Evolutionary conservation across 2,329 filamentous ascomycete genomes (phyloP).

Genomic region (Aspergillus sp.): DNA sequence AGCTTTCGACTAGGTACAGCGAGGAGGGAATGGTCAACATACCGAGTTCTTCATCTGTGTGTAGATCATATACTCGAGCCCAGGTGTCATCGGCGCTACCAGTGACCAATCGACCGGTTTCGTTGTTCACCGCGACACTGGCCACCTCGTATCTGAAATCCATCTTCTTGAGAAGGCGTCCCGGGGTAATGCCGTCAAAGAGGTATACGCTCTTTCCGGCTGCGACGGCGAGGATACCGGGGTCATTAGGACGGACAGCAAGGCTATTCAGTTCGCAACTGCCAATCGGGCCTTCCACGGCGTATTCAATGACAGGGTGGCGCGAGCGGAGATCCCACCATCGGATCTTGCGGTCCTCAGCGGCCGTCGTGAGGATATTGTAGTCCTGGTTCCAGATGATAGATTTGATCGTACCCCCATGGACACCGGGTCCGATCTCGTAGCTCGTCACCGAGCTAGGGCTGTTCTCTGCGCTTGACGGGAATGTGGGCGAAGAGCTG

Average conservation of each 20-base stretch:
- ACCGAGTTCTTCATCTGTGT: slow-evolving; percentile 75
- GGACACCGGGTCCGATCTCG: slow-evolving; percentile 81
- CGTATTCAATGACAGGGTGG: slow-evolving; percentile 68
- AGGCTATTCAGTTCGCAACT: slow-evolving; percentile 84
- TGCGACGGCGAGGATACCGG: slow-evolving; percentile 78
- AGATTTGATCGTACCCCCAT: slow-evolving; percentile 87
- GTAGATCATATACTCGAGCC: slow-evolving; percentile 91
- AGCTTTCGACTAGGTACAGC: not conserved
- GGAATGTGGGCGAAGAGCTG: slow-evolving; percentile 34
- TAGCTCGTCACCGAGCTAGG: slow-evolving; percentile 63
- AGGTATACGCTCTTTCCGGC: slow-evolving; percentile 95
- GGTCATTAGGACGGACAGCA: slow-evolving; percentile 55
- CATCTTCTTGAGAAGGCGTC: slow-evolving; percentile 68
- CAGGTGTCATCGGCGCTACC: slow-evolving; percentile 90
- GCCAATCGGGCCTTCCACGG: slow-evolving; percentile 78
- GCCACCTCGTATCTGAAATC: slow-evolving; percentile 80
- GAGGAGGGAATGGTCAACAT: slow-evolving; percentile 10
- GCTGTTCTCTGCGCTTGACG: slow-evolving; percentile 29
- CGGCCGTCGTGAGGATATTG: slow-evolving; percentile 84
- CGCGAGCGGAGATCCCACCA: slow-evolving; percentile 89
- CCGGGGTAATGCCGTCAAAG: slow-evolving; percentile 72
- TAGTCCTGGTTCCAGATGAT: slow-evolving; percentile 91
- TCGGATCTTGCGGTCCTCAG: slow-evolving; percentile 82
- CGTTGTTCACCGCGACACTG: slow-evolving; percentile 81
- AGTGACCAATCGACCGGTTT: slow-evolving; percentile 77